These are phyloP conservation scores for Dimocarpus longan DNA, from an alignment of 345 rosid genomes.

Conservation along the genomic window DNA sequence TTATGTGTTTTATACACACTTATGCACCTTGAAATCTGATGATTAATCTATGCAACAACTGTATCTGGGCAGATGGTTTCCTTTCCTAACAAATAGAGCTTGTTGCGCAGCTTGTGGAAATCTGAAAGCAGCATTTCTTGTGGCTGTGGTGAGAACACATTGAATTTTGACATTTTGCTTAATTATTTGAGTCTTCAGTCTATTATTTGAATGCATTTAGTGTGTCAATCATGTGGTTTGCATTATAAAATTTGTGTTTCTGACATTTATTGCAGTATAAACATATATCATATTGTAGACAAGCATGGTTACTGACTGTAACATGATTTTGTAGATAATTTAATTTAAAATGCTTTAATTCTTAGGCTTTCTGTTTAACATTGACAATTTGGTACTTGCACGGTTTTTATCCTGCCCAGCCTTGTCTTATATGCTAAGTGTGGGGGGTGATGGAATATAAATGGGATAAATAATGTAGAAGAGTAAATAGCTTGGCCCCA, in stretches of 20 bases:
- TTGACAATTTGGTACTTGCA: background rate
- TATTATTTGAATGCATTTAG: constrained; percentile 1
- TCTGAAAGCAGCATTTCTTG: constrained; percentile 96
- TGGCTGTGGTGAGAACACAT: constrained; percentile 75
- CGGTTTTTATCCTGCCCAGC: background rate
- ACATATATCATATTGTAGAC: background rate
- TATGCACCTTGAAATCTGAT: background rate
- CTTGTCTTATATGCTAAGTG: background rate
- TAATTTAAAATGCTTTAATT: background rate
- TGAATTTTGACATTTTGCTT: background rate
- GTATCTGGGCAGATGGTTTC: constrained; percentile 84
- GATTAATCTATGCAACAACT: constrained; percentile 25
- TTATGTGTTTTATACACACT: background rate
- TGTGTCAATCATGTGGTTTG: constrained; percentile 4
- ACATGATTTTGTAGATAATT: background rate
- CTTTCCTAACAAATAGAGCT: constrained; percentile 84
- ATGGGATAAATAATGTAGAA: background rate
- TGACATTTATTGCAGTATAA: constrained; percentile 11
- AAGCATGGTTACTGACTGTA: background rate
- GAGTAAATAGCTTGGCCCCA: background rate
- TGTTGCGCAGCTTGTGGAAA: constrained; percentile 98
- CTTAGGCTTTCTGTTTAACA: background rate
- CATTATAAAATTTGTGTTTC: background rate
- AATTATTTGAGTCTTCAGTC: background rate
- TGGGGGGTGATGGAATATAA: background rate